Conservation (phyloP, 192 early-diverging fungal species). For the Coemansia sp. region DNA sequence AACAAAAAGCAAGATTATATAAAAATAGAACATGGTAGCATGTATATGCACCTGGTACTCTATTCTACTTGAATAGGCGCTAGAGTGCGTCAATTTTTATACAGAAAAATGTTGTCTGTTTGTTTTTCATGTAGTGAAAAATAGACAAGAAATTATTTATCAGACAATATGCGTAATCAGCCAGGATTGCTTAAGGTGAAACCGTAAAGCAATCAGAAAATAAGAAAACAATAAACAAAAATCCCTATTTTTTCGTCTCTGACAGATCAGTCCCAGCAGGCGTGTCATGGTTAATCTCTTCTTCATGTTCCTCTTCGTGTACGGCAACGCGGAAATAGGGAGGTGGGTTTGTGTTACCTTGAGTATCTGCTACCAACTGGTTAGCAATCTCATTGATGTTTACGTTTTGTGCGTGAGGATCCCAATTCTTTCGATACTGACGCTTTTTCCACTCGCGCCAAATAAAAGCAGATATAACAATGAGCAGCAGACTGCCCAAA, state of each 20-base stretch:
- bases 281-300: not conserved
- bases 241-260: not conserved
- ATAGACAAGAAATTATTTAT: no score
- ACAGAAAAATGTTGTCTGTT: not conserved
- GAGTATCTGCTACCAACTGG: not conserved
- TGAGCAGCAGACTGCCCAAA: not conserved
- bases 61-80: no score
- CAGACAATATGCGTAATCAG: no score
- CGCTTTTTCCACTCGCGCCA: not conserved
- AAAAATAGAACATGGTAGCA: no score
- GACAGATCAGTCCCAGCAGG: not conserved
- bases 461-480: not conserved
- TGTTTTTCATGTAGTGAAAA: not conserved
- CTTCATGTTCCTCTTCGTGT: not conserved
- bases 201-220: no score
- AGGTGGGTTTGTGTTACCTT: not conserved
- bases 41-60: no score
- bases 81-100: no score
- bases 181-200: no score
- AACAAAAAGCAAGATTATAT: no score
- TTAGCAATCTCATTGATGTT: slow-evolving; percentile 1
- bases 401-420: not conserved
- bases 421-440: not conserved
- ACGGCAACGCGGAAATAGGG: not conserved
- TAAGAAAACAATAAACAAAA: no score